These are phyloP conservation scores for Clonostachys chloroleuca DNA, from an alignment of 2,329 filamentous ascomycete species.

Conservation along the genomic window DNA sequence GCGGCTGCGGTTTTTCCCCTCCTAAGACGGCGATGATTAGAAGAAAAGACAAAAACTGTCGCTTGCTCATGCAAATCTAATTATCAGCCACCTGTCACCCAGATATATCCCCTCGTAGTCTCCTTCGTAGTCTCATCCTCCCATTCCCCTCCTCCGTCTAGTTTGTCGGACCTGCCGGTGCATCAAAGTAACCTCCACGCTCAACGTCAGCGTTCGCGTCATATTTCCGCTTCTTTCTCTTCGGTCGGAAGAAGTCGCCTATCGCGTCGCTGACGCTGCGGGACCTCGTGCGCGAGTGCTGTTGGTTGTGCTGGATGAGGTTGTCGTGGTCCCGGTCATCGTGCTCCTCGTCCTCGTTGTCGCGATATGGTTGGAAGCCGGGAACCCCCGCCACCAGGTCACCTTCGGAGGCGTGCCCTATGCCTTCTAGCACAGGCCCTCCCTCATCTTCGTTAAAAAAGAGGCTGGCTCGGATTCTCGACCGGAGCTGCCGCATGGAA, in stretches of 20 bases:
- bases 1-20: too few relatives aligned
- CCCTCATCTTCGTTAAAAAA: conserved; percentile 43
- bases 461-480: conserved; percentile 47
- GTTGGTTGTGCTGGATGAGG: conserved; percentile 1
- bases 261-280: conserved; percentile 36
- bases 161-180: too few relatives aligned
- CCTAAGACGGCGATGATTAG: too few relatives aligned
- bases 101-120: too few relatives aligned
- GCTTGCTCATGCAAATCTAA: too few relatives aligned
- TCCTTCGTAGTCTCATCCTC: too few relatives aligned
- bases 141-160: too few relatives aligned
- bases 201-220: background rate
- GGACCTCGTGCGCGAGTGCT: conserved; percentile 19
- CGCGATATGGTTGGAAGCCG: background rate
- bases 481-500: conserved; percentile 40
- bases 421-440: conserved; percentile 12
- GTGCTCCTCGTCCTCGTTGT: background rate
- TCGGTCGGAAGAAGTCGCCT: conserved; percentile 30
- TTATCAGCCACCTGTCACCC: too few relatives aligned
- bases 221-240: conserved; percentile 21
- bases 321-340: background rate
- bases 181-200: too few relatives aligned
- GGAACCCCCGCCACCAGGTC: conserved; percentile 7
- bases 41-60: too few relatives aligned
- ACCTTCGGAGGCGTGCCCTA: conserved; percentile 14